Conservation (phyloP, 202 grass and related monocot genomes). For the Dendrocalamus latiflorus region DNA sequence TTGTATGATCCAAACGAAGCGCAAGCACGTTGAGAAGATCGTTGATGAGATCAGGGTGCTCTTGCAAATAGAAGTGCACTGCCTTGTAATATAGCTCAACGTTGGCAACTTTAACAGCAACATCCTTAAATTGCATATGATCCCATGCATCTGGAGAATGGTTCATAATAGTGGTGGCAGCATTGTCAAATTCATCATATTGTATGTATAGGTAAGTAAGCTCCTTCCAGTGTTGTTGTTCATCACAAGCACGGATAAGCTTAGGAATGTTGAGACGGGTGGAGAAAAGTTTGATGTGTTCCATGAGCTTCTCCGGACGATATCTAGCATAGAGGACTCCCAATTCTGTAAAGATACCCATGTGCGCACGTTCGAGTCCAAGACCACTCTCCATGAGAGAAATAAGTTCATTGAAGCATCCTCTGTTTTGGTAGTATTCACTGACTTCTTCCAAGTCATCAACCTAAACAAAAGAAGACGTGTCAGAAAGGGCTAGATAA, state of each 20-base stretch:
- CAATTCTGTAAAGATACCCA: too few species aligned
- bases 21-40: slow-evolving; percentile 86
- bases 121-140: slow-evolving; percentile 98
- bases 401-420: too few species aligned
- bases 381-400: too few species aligned
- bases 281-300: too few species aligned
- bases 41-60: slow-evolving; percentile 93
- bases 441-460: slow-evolving; percentile 96
- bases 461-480: slow-evolving; percentile 49
- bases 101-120: slow-evolving; percentile 86
- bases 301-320: too few species aligned
- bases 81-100: slow-evolving; percentile 95
- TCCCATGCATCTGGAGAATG: slow-evolving; percentile 99
- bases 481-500: slow-evolving; percentile 15
- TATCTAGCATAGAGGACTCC: too few species aligned
- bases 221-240: slow-evolving; percentile 94
- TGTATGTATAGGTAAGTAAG: slow-evolving; percentile 92
- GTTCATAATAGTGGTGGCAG: slow-evolving; percentile 95
- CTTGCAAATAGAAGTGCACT: too few species aligned
- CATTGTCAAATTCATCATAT: slow-evolving; percentile 96
- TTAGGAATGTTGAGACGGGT: slow-evolving; percentile 98
- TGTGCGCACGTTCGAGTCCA: too few species aligned
- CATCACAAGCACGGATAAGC: slow-evolving; percentile 90
- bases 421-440: slow-evolving; percentile 95
- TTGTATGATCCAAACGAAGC: slow-evolving; percentile 79